Conservation (phyloP, 2,329 filamentous ascomycete species). For the Aspergillus sclerotialis region DNA sequence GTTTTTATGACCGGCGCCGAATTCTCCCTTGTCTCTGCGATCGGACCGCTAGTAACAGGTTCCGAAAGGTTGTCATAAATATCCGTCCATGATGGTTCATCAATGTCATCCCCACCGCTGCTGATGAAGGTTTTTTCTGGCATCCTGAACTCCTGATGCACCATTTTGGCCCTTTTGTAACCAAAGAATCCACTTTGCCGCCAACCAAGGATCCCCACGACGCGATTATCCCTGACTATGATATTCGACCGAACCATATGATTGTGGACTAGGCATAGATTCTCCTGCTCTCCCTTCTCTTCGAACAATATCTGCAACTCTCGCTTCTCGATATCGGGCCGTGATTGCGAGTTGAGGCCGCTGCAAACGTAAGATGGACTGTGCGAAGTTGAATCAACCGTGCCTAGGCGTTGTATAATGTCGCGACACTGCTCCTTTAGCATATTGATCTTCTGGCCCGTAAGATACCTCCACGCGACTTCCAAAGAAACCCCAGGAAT, state of each 20-base stretch:
- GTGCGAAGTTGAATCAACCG: conserved; percentile 17
- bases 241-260: conserved; percentile 31
- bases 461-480: conserved; percentile 31
- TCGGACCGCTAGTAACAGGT: conserved; percentile 6
- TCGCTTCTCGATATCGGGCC: conserved; percentile 14
- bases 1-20: conserved; percentile 26
- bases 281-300: conserved; percentile 17
- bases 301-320: conserved; percentile 29
- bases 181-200: conserved; percentile 34
- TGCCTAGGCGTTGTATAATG: conserved; percentile 22
- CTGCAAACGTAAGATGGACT: conserved; percentile 28
- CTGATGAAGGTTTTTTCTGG: conserved; percentile 11
- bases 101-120: conserved; percentile 7
- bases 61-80: conserved; percentile 25
- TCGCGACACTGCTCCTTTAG: conserved; percentile 32
- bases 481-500: conserved; percentile 35
- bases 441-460: conserved; percentile 21
- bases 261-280: conserved; percentile 30
- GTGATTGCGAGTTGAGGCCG: conserved; percentile 23
- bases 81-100: conserved; percentile 25
- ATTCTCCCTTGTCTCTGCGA: conserved; percentile 11
- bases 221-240: conserved; percentile 28
- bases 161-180: conserved; percentile 21
- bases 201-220: conserved; percentile 35
- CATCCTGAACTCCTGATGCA: conserved; percentile 27